phyloP scores from a whole-genome alignment of 2,329 filamentous ascomycete species.

The Emmonsiellopsis sp. region DNA sequence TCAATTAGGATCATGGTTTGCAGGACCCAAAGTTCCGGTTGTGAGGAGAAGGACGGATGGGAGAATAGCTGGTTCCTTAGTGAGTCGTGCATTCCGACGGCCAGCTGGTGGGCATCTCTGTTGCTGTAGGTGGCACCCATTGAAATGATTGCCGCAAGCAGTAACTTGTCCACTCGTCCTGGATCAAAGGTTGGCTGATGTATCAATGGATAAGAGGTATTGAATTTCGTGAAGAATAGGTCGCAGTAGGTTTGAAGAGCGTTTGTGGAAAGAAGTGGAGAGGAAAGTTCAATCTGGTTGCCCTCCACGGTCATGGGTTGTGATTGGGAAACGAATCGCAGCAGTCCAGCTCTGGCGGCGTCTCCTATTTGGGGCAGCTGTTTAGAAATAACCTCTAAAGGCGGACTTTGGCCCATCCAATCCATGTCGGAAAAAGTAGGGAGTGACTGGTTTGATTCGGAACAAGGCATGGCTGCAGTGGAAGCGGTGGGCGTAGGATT shows the following conservation, averaged over 20 bases:
- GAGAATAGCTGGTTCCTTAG: constrained; percentile 52
- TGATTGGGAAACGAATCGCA: constrained; percentile 45
- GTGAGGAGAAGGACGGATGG: constrained; percentile 47
- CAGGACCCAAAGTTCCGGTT: constrained; percentile 53
- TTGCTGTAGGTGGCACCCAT: constrained; percentile 55
- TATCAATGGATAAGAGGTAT: constrained; percentile 51
- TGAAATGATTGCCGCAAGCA: constrained; percentile 47
- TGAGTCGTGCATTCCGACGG: constrained; percentile 54
- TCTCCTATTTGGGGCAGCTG: constrained; percentile 21
- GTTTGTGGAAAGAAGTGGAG: constrained; percentile 43
- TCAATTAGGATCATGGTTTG: constrained; percentile 55
- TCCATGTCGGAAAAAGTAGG: neutral
- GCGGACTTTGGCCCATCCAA: neutral
- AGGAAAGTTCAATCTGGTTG: constrained; percentile 37
- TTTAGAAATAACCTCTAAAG: neutral
- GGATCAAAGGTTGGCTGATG: constrained; percentile 51
- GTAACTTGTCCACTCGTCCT: constrained; percentile 40
- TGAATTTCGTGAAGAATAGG: constrained; percentile 54
- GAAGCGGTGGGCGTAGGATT: neutral
- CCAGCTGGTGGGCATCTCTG: constrained; percentile 51
- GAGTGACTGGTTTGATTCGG: neutral
- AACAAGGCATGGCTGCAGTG: too few species aligned
- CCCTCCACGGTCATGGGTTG: constrained; percentile 43
- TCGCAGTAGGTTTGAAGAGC: constrained; percentile 50
- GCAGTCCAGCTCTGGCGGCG: constrained; percentile 29